Base-by-base conservation (phyloP, 805 yeast species). In the Wickerhamiella australiensis region DNA sequence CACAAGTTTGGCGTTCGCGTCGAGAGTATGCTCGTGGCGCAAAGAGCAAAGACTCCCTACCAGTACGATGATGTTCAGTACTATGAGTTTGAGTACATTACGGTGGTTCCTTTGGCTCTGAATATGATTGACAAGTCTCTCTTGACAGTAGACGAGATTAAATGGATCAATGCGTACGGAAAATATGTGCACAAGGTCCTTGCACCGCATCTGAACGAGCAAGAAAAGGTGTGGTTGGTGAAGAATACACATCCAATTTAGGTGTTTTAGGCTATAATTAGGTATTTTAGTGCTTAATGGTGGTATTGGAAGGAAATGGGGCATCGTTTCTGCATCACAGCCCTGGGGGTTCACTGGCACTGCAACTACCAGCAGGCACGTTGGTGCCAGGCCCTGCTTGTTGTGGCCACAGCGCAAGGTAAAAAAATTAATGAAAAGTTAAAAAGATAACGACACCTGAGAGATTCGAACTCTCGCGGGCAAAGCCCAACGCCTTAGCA, bases 1-100 rank as follows among this genome's bases (percentile, higher is more conserved):
- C 90, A 88, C 12, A 78, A 80, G 53, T 87, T 76, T 64, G 98
- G 98, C 12, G 76, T 90, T 52, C 74, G 98, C 56, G 77, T 92
- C 50, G 98, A 92, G 66, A 83, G 87, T 61, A 88, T 87, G 57
- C 63, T 92, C 38, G 71, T 80, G 42, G 77, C 80, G 17, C 67
- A 67, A 51, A 68, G 63, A 26, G 67, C 67, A 20, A 65, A 69
- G 3, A 69, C 70, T 53, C 51, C 55, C 25, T 52, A 62, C 58
- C 73, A 73, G 56, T 76, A 72, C 64, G 79, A 77, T 49, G 84
- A 77, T 44, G 71, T 69, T 56, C 65, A 68, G 52, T 82, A 77
- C 60, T 73, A 77, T 47, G 77, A 76, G 53, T 88, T 92, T 63
- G 94, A 85, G 54, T 86, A 94, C 56, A 68, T 86, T 47, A 90